phyloP scores from a whole-genome alignment of 2,329 filamentous ascomycete genomes.

The Chaetomium sp. region DNA sequence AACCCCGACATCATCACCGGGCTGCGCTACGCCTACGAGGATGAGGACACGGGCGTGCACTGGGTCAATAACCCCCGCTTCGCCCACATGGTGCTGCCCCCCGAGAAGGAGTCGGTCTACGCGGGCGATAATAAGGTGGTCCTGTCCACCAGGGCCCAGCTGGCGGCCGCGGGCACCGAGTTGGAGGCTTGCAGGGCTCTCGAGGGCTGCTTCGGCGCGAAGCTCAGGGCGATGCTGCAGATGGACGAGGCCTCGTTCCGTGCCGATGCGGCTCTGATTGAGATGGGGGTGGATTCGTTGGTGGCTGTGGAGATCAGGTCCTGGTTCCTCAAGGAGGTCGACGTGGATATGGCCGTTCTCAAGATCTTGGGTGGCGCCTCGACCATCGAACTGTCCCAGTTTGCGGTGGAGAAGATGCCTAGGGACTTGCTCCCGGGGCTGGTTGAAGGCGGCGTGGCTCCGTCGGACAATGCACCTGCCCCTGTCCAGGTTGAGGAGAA shows the following conservation, averaged over 20 bases:
- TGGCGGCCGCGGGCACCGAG: background rate
- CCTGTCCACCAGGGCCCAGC: background rate
- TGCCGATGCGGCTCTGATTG: constrained; percentile 20
- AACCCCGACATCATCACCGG: constrained; percentile 38
- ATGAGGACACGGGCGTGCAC: background rate
- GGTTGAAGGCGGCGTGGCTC: no score
- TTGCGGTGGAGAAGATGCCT: no score
- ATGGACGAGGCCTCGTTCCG: background rate
- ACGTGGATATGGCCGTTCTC: constrained; percentile 47
- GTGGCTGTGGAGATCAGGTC: constrained; percentile 42
- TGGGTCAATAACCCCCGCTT: background rate
- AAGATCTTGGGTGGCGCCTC: constrained; percentile 43
- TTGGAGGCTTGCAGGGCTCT: background rate
- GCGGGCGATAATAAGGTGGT: background rate
- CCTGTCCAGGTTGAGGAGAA: no score
- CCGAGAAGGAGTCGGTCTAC: background rate
- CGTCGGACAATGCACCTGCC: no score
- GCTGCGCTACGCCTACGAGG: background rate
- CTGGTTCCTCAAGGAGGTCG: constrained; percentile 50
- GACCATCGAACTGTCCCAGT: no score
- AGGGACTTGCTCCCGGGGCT: no score
- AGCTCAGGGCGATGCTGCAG: background rate
- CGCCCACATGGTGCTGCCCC: background rate
- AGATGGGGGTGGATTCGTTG: constrained; percentile 34
- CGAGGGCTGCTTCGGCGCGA: background rate